Evolutionary conservation across 2,329 filamentous ascomycete genomes (phyloP).

Genomic region (Aspergillus hiratsukae): DNA sequence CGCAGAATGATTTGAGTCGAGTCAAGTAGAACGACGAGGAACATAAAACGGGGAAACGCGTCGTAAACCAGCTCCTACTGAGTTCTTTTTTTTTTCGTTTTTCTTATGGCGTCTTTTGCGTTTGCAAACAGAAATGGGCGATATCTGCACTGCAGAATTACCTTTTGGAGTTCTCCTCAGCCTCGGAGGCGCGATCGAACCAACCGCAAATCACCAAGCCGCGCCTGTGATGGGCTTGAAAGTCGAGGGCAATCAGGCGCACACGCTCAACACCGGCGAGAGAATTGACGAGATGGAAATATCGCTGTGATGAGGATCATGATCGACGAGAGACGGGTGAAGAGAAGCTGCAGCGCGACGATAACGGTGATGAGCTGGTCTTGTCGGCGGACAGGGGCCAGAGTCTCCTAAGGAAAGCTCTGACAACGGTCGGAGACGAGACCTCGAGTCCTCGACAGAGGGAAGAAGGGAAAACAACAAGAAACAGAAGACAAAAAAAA

Average conservation of each 20-base stretch:
- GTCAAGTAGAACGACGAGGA: not conserved
- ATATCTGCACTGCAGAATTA: constrained; percentile 3
- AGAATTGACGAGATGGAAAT: constrained; percentile 18
- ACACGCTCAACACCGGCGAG: constrained; percentile 18
- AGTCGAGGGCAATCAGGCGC: not conserved
- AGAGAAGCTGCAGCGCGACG: not conserved
- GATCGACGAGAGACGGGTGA: constrained; percentile 17
- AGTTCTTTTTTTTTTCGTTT: constrained; percentile 5
- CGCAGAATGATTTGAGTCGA: not conserved
- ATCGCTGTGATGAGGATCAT: constrained; percentile 18
- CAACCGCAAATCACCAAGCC: constrained; percentile 14
- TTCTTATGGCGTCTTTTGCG: constrained; percentile 13
- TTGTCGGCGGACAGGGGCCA: not conserved
- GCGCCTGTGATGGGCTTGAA: constrained; percentile 1
- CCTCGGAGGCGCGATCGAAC: constrained; percentile 18
- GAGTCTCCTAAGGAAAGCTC: not conserved
- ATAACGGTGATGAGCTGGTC: not conserved
- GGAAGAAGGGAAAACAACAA: not conserved
- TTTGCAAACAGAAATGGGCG: constrained; percentile 1
- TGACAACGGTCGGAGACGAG: not conserved
- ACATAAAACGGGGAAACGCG: not conserved
- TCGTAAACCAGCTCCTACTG: not conserved
- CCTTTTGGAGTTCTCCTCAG: constrained; percentile 18
- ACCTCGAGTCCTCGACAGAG: not conserved
- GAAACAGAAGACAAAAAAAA: constrained; percentile 3